A percentile compares a stretch with the other conserved stretches of the same genome.
Conservation (phyloP, 176 grass and related monocot genomes). For the Aegilops tauschii region DNA sequence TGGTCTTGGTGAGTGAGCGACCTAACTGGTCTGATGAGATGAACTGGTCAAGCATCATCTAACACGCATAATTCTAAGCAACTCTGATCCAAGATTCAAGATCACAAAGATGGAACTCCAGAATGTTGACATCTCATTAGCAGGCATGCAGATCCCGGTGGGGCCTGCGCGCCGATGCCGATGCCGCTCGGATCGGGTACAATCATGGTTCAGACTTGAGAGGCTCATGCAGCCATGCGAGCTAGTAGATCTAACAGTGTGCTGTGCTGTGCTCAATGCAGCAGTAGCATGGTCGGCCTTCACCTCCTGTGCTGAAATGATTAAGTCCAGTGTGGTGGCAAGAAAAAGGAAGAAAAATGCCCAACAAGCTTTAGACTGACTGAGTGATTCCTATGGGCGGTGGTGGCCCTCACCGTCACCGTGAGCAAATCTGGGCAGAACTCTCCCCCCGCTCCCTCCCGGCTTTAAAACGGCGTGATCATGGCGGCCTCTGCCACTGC, state of each 20-base stretch:
- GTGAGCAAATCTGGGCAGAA: constrained; percentile 1
- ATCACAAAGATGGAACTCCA: background rate
- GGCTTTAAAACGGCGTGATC: constrained; percentile 33
- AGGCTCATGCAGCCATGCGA: background rate
- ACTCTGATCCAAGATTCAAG: constrained; percentile 2
- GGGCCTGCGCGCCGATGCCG: background rate
- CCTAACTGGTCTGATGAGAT: background rate
- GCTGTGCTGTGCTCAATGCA: constrained; percentile 4
- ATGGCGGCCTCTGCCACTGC: background rate
- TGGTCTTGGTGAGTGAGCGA: background rate
- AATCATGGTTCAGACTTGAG: background rate
- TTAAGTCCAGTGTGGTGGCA: background rate
- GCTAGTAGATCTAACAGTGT: constrained; percentile 33
- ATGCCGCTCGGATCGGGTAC: background rate
- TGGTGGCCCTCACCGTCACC: constrained; percentile 12
- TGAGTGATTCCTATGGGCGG: constrained; percentile 1
- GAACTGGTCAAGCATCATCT: background rate
- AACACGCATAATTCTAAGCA: background rate
- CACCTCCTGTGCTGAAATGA: constrained; percentile 19
- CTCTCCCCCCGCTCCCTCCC: background rate
- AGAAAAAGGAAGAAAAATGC: background rate
- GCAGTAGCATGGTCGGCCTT: background rate
- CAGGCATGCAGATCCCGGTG: background rate
- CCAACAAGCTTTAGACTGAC: background rate
- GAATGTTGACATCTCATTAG: background rate